These are phyloP conservation scores for Oryza coarctata DNA, from an alignment of 176 grass and related monocot genomes.

Conservation along the genomic window DNA sequence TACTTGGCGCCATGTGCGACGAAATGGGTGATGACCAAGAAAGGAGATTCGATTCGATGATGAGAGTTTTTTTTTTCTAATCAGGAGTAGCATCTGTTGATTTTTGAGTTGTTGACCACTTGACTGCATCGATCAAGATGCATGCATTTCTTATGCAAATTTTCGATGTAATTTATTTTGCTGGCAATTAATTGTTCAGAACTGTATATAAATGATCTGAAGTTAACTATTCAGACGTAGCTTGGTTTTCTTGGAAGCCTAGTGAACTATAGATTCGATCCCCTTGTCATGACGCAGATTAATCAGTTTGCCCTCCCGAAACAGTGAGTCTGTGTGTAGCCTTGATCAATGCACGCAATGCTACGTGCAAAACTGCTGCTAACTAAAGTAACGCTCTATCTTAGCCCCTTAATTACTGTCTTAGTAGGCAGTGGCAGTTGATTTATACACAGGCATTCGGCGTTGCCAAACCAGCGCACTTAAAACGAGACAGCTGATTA, in stretches of 20 bases:
- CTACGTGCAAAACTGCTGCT: too few relatives aligned
- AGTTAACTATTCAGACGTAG: neutral
- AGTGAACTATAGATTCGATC: neutral
- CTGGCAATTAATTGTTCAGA: neutral
- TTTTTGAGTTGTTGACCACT: neutral
- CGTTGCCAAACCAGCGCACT: too few relatives aligned
- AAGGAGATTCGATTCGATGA: constrained; percentile 15
- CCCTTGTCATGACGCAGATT: too few relatives aligned
- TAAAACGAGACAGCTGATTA: too few relatives aligned
- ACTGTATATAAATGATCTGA: neutral
- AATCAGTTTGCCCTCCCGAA: too few relatives aligned
- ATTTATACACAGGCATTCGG: too few relatives aligned
- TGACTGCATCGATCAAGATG: neutral
- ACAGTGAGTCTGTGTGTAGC: too few relatives aligned
- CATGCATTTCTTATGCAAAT: neutral
- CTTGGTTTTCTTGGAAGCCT: neutral
- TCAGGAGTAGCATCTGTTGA: neutral
- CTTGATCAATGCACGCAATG: too few relatives aligned
- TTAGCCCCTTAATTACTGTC: too few relatives aligned
- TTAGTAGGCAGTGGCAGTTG: too few relatives aligned
- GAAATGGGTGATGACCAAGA: neutral
- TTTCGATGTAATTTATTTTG: neutral
- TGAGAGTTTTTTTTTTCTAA: too few relatives aligned
- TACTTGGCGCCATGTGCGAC: neutral
- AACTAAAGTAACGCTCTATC: too few relatives aligned